Base-by-base conservation (phyloP, 176 grass and related monocot genomes). In the Puccinellia tenuiflora region DNA sequence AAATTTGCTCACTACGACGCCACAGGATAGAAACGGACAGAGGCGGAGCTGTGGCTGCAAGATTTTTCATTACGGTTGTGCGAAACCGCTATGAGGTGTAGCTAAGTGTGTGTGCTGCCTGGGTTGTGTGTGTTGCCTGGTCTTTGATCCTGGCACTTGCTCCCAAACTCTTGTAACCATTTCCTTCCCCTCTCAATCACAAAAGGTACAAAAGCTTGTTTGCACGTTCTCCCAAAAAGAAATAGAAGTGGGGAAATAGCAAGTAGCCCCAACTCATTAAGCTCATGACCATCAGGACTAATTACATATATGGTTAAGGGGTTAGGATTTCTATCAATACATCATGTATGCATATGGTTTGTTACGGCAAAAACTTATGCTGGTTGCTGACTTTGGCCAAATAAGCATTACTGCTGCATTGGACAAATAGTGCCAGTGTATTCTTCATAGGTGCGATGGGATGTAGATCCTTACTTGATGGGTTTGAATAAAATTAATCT, bases 401-500 rank as follows among this genome's bases (percentile, higher is more conserved):
- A 47, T 50, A 35, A 67, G 48, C 62, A 68, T 39, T 40, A 12
- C 22, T 70, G n/a, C 56, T 81, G 21, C 10, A 81, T 8, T 55
- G 37, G 20, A 69, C 7, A 55, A 66, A 31, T 63, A 63, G n/a
- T 33, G 39, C 26, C 39, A 21, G 10, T 7, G 22, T 43, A 61
- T 78, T 78, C 5, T 61, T 28, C 17, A 77, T 24, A 33, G 20
- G 20, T 46, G 37, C 5, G 38, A 51, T 53, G 33, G 50, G 40
- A 78, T 33, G 38, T 26, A 73, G 61, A 69, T 70, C 29, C 84
- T 95, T 86, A 98, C 96, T 92, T 96, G 81, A 99, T 99, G 18
- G 97, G 91, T 89, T 99, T 99, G 81, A 99, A 99, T 75, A 96
- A 86, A 82, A 99, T 99, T 90, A 96, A 83, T 45, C 97, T 86